A percentile compares a stretch with the other conserved stretches of the same genome.
Evolutionary conservation across 78 protist genomes (phyloP).

Genomic region (Dictyostelium intermedium): DNA sequence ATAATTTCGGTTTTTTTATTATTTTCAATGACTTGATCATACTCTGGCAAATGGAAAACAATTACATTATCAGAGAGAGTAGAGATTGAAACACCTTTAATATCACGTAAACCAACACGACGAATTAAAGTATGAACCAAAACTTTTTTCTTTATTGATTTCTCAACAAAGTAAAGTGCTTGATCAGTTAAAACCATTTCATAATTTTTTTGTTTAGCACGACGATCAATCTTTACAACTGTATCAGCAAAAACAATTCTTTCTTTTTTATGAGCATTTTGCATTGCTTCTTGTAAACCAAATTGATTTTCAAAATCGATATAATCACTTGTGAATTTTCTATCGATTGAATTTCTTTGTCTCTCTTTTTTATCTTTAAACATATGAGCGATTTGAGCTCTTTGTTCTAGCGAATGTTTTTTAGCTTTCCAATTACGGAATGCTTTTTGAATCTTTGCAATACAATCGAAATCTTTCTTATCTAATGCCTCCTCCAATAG

Average conservation of each 20-base stretch:
- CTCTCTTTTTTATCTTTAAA: slow-evolving; percentile 85
- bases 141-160: slow-evolving; percentile 73
- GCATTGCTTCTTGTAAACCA: slow-evolving; percentile 75
- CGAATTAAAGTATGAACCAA: slow-evolving; percentile 44
- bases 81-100: slow-evolving; percentile 46
- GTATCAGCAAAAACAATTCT: slow-evolving; percentile 78
- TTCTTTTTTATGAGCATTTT: slow-evolving; percentile 80
- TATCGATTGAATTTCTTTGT: slow-evolving; percentile 79
- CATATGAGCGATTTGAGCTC: slow-evolving; percentile 76
- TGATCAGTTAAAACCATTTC: slow-evolving; percentile 74
- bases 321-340: slow-evolving; percentile 79
- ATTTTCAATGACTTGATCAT: slow-evolving; percentile 82
- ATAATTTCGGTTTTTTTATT: slow-evolving; percentile 83
- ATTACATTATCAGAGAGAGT: slow-evolving; percentile 71
- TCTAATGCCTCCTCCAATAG: slow-evolving; percentile 80
- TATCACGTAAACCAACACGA: slow-evolving; percentile 39
- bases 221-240: slow-evolving; percentile 56
- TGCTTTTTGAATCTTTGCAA: slow-evolving; percentile 71
- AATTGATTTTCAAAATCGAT: slow-evolving; percentile 83
- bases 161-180: slow-evolving; percentile 78
- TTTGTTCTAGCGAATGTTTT: slow-evolving; percentile 85
- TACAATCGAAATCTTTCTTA: slow-evolving; percentile 75
- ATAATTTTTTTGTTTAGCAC: slow-evolving; percentile 61
- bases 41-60: slow-evolving; percentile 79
- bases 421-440: slow-evolving; percentile 77